A percentile compares a stretch with the other conserved stretches of the same genome.
These are phyloP conservation scores for Phanerodontia chrysosporium DNA, from an alignment of 768 basidiomycete genomes.

Conservation along the genomic window DNA sequence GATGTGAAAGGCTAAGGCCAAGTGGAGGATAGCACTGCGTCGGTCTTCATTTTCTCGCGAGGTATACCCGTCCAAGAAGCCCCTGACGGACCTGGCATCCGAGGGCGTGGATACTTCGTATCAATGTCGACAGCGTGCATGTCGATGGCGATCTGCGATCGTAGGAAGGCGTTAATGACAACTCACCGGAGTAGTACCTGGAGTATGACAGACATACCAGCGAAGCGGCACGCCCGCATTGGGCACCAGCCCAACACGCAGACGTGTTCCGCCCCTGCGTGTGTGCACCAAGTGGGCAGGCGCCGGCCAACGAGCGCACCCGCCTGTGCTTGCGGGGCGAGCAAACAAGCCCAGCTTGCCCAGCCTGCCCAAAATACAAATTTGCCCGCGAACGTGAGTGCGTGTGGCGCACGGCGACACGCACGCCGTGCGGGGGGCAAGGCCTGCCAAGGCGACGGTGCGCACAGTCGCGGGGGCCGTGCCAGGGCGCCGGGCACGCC, in stretches of 20 bases:
- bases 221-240: neutral
- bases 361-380: neutral
- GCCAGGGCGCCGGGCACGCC: neutral
- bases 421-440: neutral
- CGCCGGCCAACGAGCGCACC: neutral
- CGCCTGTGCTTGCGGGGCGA: neutral
- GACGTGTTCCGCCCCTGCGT: neutral
- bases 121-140: neutral
- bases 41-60: neutral
- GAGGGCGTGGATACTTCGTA: constrained; percentile 2
- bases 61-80: constrained; percentile 1
- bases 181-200: neutral
- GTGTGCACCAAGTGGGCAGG: neutral
- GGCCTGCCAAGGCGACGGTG: neutral
- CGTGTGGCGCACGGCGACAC: neutral
- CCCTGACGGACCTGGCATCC: neutral
- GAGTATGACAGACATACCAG: neutral
- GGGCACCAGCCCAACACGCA: neutral
- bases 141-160: neutral
- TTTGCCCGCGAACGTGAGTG: neutral
- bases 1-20: neutral
- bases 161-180: neutral
- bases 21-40: neutral
- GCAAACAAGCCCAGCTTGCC: neutral
- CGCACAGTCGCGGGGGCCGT: neutral